Base-by-base conservation (phyloP, 1,284 basidiomycete genomes). In the Pholiota adiposa region DNA sequence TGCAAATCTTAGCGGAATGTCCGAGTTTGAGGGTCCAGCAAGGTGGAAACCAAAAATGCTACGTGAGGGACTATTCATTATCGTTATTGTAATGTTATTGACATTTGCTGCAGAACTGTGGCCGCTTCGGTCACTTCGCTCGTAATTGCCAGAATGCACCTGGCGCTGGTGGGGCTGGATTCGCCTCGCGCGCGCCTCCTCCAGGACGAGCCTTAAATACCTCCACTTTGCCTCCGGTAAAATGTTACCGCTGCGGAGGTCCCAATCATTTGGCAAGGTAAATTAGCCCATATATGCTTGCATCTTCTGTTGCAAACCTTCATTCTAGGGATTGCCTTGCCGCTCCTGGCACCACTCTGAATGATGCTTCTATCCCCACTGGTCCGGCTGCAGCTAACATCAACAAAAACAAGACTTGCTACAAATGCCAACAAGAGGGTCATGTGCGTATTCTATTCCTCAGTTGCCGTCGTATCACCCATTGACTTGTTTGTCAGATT, bases 371-470 rank as follows among this genome's bases (percentile, higher is more conserved):
- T 51, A 64, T 76, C 54, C 75, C 79, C 12, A 79, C 77, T 44
- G 77, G 77, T 34, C 72, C 76, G 41, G 72, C 78, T 19, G 74
- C 73, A 23, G 76, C 65, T 5, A 73, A 72, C 58, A 49, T 77
- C 40, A 85, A 82, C 74, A 90, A 85, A 75, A 85, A 74, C 67
- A 93, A 90, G 78, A 91, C 88, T 46, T 94, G 92, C 73, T 94
- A 92, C 77, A 92, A 91, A 71, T 94, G 92, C 70, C 88, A 92
- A 70, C 85, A 89, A 72, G 88, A 90, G 73, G 92, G 92, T 63
- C 92, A 94, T 79, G 92, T 94, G 62, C 62, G 71, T 65, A n/a
- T 34, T 55, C 53, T 27, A 23, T 41, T 44, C 46, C n/a, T 40
- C 38, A 11, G 34, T 21, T 19, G 25, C 16, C 11, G 41, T 48